Base-by-base conservation (phyloP, 306 rosid genomes). In the Bauhinia variegata region DNA sequence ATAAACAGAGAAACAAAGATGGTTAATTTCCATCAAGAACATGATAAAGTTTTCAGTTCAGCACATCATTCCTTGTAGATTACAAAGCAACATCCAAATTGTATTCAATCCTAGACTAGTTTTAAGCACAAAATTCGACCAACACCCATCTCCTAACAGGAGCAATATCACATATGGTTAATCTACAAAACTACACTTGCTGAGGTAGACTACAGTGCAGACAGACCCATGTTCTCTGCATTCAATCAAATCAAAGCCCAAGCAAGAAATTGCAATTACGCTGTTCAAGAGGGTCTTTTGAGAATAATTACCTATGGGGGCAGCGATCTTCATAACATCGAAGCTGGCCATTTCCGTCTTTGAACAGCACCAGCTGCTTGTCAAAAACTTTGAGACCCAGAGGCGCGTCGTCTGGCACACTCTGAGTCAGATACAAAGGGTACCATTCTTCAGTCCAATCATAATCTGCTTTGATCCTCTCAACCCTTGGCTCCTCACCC, bases 371-470 rank as follows among this genome's bases (percentile, higher is more conserved):
- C 1, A 89, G 60, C 39, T 89, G 89, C 75, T 79, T 86, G 53
- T 90, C 87, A 42, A 83, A 93, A 32, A 93, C 97, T 11, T 55
- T 83, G 73, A 93, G 89, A 5, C 95, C 99, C 23, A 93, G 65
- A 1, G 99, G 99, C 3, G 99, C 96, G 62, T 93, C 99, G 1
- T 81, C 78, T 0, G 99, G 99, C 30, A 89, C 76, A 64, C 86
- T 69, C 81, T 66, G 37, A 18, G 97, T 70, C 37, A 93, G 82
- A 63, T 93, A 93, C 70, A 93, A 54, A 4, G 99, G 99, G 74
- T 93, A 93, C 99, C 99, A 93, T 73, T 93, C 99, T 65, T 89
- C 78, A 1, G 85, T 85, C 99, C 99, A 93, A 11, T 88, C 82
- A 54, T 93, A 93, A 4, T 86, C 89, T 33, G 72, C 96, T 75